Base-by-base conservation (phyloP, 441 rosid species). In the Flueggea neowawraea region DNA sequence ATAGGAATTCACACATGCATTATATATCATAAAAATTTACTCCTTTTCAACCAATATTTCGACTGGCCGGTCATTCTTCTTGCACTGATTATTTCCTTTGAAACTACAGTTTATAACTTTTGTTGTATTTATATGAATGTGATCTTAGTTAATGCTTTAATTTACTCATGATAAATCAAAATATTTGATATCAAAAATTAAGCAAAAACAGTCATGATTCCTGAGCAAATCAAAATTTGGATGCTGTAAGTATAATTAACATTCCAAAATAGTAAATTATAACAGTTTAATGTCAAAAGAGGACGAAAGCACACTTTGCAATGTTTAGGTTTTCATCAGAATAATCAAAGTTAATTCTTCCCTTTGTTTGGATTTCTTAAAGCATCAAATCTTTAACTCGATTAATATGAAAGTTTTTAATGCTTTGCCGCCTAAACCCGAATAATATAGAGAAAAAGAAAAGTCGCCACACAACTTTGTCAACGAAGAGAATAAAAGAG, bases 301-400 rank as follows among this genome's bases (percentile, higher is more conserved):
- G 62, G 67, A 67, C 68, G 72, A 73, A 68, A 66, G 33, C 55
- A 61, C 44, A 72, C 75, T 78, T 74, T 66, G 69, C 56, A 65
- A 63, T 50, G 56, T 58, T 56, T 48, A 39, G 33, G 16, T 45
- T 36, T 8, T 36, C 32, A 10, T 9, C 6, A 31, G 33, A 31
- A 55, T 56, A 51, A 52, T 50, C 36, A 47, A 63, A 48, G 14
- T 50, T 41, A 47, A 43, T 60, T 49, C 65, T 66, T 69, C 17
- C 16, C 43, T 17, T 47, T 11, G 50, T 10, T 11, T 9, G 66
- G 55, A 60, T 55, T 63, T 69, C 63, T 52, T 52, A 60, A 73
- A 66, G 56, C 60, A 28, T 48, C 43, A 50, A 62, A 60, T 62
- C 53, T 52, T 73, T 62, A 51, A 58, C 60, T 54, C 32, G 15